phyloP scores from a whole-genome alignment of 441 rosid genomes.

The Gossypium gossypioides region DNA sequence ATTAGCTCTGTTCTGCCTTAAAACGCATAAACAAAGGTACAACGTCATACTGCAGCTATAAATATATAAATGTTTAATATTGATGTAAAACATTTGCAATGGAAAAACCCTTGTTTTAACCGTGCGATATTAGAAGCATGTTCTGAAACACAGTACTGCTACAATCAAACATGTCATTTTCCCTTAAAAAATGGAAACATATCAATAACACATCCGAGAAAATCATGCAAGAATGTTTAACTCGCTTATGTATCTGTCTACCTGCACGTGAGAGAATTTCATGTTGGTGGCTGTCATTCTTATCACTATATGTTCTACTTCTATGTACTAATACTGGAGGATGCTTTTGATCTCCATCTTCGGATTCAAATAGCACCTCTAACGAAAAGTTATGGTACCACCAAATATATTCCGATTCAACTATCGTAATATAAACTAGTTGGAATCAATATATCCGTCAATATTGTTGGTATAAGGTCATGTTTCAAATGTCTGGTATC shows the following conservation, averaged over 20 bases:
- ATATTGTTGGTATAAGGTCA: slow-evolving; percentile 19
- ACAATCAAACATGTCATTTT: slow-evolving; percentile 33
- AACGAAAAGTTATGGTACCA: too few species aligned
- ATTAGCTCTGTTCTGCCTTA: not conserved
- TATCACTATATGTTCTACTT: not conserved
- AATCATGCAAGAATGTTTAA: slow-evolving; percentile 11
- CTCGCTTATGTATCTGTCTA: not conserved
- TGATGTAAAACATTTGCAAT: slow-evolving; percentile 7
- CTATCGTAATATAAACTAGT: not conserved
- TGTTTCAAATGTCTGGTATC: slow-evolving; percentile 11
- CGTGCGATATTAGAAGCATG: slow-evolving; percentile 20
- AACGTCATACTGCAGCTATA: not conserved
- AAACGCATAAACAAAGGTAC: slow-evolving; percentile 9
- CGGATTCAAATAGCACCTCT: too few species aligned
- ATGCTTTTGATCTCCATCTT: too few species aligned
- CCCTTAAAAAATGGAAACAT: slow-evolving; percentile 29
- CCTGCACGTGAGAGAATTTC: slow-evolving; percentile 27
- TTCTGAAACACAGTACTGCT: slow-evolving; percentile 6
- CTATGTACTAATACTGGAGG: too few species aligned
- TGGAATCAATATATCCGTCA: not conserved
- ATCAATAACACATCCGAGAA: slow-evolving; percentile 24
- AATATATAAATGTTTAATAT: not conserved
- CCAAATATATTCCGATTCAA: too few species aligned
- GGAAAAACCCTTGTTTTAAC: slow-evolving; percentile 28
- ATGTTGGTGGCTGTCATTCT: slow-evolving; percentile 5